Evolutionary conservation across 179 eudicot genomes (phyloP).

Genomic region (Spergularia azorica): DNA sequence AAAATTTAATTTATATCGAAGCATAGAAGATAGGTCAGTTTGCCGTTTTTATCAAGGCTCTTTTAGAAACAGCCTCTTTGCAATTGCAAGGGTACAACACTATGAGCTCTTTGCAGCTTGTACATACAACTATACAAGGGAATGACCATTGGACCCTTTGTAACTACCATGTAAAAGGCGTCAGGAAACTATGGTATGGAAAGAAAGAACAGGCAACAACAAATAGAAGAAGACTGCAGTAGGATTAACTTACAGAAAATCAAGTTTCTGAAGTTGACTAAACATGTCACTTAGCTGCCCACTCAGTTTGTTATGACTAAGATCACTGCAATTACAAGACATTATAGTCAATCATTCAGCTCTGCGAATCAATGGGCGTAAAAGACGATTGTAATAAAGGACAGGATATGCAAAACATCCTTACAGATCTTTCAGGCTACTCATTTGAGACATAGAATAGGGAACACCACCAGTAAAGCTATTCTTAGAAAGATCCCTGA

Average conservation of each 20-base stretch:
- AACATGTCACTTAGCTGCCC: slow-evolving; percentile 63
- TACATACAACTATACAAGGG: neutral
- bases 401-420: slow-evolving; percentile 18
- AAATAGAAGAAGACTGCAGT: neutral
- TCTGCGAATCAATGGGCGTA: neutral
- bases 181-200: neutral
- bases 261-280: slow-evolving; percentile 51
- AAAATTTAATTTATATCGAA: too few relatives aligned
- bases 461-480: slow-evolving; percentile 53
- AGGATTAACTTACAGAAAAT: slow-evolving; percentile 44
- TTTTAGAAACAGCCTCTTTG: too few relatives aligned
- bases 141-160: neutral
- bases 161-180: neutral
- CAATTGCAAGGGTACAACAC: too few relatives aligned
- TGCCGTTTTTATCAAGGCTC: too few relatives aligned
- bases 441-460: slow-evolving; percentile 60
- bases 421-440: slow-evolving; percentile 52
- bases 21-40: too few relatives aligned
- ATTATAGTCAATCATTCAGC: neutral
- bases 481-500: slow-evolving; percentile 59
- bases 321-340: slow-evolving; percentile 45
- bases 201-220: neutral
- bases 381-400: slow-evolving; percentile 4
- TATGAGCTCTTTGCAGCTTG: neutral
- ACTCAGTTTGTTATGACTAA: slow-evolving; percentile 54